phyloP scores from a whole-genome alignment of 441 rosid species.

The Gossypium aridum region DNA sequence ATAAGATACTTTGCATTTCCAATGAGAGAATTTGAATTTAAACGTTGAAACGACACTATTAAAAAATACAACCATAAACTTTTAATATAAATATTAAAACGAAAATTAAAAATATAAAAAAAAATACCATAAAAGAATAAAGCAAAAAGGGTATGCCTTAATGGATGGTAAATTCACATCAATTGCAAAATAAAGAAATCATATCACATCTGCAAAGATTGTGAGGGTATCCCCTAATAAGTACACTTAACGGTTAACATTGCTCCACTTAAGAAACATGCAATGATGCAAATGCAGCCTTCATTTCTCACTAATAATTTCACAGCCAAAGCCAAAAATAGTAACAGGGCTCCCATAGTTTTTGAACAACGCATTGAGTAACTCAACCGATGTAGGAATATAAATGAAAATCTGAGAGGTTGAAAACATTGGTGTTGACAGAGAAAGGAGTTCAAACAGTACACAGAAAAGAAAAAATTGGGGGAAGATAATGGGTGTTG shows the following conservation, averaged over 20 bases:
- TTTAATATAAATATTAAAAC: too few relatives aligned
- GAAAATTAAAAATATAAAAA: too few relatives aligned
- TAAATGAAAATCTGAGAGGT: not conserved
- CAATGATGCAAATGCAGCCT: not conserved
- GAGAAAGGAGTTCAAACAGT: conserved; percentile 11
- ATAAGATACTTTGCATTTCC: too few relatives aligned
- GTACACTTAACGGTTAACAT: not conserved
- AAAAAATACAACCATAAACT: too few relatives aligned
- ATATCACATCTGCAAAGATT: not conserved
- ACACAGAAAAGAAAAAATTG: not conserved
- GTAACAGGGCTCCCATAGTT: conserved; percentile 13
- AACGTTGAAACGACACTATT: too few relatives aligned
- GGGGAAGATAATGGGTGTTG: not conserved
- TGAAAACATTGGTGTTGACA: not conserved
- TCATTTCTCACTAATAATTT: not conserved
- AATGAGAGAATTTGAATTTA: too few relatives aligned
- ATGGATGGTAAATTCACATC: not conserved
- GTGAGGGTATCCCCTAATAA: not conserved
- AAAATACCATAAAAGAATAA: not conserved
- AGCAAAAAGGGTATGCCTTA: not conserved
- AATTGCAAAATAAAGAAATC: not conserved
- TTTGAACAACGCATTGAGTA: conserved; percentile 15
- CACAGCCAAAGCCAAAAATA: not conserved
- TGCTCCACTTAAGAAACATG: not conserved
- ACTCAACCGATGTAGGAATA: not conserved